Evolutionary conservation across 2,329 filamentous ascomycete species (phyloP).

Genomic region (Cytospora piceicola): DNA sequence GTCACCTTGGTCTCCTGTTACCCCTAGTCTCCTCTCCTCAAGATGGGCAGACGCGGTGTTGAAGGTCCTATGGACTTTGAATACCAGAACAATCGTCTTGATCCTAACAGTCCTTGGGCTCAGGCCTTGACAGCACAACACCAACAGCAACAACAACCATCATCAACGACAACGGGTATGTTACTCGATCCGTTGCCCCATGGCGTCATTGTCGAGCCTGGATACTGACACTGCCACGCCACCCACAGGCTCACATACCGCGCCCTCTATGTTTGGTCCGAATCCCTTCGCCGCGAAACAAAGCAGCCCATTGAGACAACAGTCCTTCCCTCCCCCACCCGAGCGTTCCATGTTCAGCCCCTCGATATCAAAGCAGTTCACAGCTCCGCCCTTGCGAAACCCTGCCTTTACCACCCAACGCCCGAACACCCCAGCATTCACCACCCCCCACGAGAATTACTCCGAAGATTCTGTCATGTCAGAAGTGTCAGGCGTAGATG

Average conservation of each 20-base stretch:
- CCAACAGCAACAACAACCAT: slow-evolving; percentile 36
- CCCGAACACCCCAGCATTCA: slow-evolving; percentile 36
- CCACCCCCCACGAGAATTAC: slow-evolving; percentile 60
- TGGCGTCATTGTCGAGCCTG: neutral
- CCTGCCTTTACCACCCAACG: slow-evolving; percentile 52
- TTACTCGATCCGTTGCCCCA: neutral
- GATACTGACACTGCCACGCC: neutral
- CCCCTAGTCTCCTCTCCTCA: neutral
- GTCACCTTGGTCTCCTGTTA: neutral
- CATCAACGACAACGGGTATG: slow-evolving; percentile 39
- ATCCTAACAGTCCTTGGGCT: slow-evolving; percentile 16
- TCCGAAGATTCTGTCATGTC: slow-evolving; percentile 58
- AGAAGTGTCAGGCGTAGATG: slow-evolving; percentile 61
- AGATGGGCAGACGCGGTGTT: slow-evolving; percentile 15
- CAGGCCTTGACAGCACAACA: neutral
- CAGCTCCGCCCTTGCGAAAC: slow-evolving; percentile 62
- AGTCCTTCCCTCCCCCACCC: slow-evolving; percentile 43
- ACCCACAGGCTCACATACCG: slow-evolving; percentile 2
- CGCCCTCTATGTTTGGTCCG: slow-evolving; percentile 19
- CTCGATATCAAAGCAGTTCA: slow-evolving; percentile 45
- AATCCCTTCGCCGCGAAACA: slow-evolving; percentile 43
- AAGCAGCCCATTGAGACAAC: slow-evolving; percentile 42
- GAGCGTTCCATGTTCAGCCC: slow-evolving; percentile 53
- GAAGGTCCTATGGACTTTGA: slow-evolving; percentile 23
- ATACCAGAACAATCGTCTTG: slow-evolving; percentile 13